Evolutionary conservation across 2,329 filamentous ascomycete genomes (phyloP), one percentile per base, ranked within the genome.

Genomic region (Trichoderma asperellum): DNA sequence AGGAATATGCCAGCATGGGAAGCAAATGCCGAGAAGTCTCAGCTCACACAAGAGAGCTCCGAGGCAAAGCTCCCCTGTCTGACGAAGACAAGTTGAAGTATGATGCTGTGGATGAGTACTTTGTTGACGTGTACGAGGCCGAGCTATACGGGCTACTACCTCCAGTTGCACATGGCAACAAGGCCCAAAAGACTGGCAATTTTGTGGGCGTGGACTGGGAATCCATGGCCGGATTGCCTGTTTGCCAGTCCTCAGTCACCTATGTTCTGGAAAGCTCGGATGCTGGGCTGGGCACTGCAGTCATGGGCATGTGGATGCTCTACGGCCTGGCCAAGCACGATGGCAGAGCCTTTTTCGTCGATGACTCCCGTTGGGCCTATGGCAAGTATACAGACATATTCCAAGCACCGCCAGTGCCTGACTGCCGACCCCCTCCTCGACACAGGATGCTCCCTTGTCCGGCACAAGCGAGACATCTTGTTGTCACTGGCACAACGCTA

Each of bases 281-380:
- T 74, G 92, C 92, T 2, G 93, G 93, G 2, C 83, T 97, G 11
- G 93, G 93, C 6, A 89, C 88, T 72, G 89, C 91, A 1, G 79
- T 97, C 70, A 89, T 96, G 86, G 86, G 90, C 75, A 77, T 97
- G 68, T 97, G 93, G 93, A 91, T 91, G 74, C 90, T 92, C 32
- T 96, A 96, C 76, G 92, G 92, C 4, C 81, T 96, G 66, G 92
- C 93, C 2, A 84, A 90, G 76, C 86, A 89, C 70, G 91, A 96
- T 77, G 87, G 87, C 16, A 85, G 93, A 29, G 84, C 88, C 0
- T 96, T 97, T 79, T 96, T 97, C 81, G 84, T 97, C 71, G 92
- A 96, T 74, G 93, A 97, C 79, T 88, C 91, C 7, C 86, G 90
- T 73, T 97, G 94, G 90, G 89, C 91, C 1, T 96, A 96, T 74